Evolutionary conservation across 2,329 filamentous ascomycete species (phyloP).

Genomic region (Aschersonia sp.): DNA sequence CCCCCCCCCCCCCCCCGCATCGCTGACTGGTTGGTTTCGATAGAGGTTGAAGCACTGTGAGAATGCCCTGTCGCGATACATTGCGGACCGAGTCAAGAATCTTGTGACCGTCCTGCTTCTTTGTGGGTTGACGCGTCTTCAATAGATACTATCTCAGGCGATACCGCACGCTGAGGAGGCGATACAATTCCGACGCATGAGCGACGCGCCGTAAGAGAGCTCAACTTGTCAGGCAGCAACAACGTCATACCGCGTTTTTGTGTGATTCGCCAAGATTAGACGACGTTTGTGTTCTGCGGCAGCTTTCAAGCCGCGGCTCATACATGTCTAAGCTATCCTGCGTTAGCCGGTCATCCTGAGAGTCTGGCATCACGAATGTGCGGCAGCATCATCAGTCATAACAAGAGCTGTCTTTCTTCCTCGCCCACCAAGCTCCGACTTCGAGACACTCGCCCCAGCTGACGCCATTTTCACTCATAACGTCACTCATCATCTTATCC

Average conservation of each 20-base stretch:
- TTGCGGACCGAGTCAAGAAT: neutral
- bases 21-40: neutral
- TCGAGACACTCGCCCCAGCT: slow-evolving; percentile 76
- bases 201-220: slow-evolving; percentile 5
- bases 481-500: slow-evolving; percentile 70
- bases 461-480: slow-evolving; percentile 66
- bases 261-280: too few relatives aligned
- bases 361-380: too few relatives aligned
- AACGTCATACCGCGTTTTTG: too few relatives aligned
- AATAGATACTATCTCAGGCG: slow-evolving; percentile 79
- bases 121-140: neutral
- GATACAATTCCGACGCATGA: slow-evolving; percentile 45
- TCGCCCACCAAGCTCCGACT: slow-evolving; percentile 78
- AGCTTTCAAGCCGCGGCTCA: too few relatives aligned
- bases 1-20: too few relatives aligned
- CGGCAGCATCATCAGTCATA: too few relatives aligned
- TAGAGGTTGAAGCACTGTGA: slow-evolving; percentile 87
- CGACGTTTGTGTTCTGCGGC: too few relatives aligned
- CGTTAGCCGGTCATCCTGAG: too few relatives aligned
- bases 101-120: neutral
- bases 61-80: slow-evolving; percentile 18
- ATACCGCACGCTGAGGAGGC: slow-evolving; percentile 71
- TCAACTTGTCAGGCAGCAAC: too few relatives aligned
- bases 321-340: too few relatives aligned
- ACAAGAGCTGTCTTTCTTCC: slow-evolving; percentile 33